phyloP scores from a whole-genome alignment of 2,329 filamentous ascomycete species.

The Fusarium musae region DNA sequence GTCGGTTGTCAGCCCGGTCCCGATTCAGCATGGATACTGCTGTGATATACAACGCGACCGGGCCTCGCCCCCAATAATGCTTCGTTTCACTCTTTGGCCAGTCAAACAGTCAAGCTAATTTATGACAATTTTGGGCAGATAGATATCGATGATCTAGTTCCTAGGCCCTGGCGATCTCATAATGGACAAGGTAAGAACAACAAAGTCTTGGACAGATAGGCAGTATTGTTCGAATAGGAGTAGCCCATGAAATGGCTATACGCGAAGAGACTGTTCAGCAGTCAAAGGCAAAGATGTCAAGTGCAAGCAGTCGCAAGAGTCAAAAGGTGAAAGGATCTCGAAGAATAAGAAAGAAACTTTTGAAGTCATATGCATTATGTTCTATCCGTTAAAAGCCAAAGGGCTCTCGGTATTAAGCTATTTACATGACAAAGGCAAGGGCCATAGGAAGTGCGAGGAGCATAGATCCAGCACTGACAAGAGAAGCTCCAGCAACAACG shows the following conservation, averaged over 20 bases:
- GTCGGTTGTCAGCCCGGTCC: too few species aligned
- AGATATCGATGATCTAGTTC: rapidly evolving
- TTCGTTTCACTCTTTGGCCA: neutral
- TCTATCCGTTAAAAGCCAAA: slow-evolving; percentile 30
- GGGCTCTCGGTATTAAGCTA: slow-evolving; percentile 15
- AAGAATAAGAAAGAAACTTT: neutral
- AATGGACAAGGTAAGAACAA: neutral
- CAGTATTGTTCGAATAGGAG: too few species aligned
- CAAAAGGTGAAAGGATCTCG: neutral
- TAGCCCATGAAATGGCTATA: neutral
- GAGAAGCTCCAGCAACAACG: slow-evolving; percentile 24
- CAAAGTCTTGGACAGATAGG: too few species aligned
- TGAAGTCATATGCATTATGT: slow-evolving; percentile 11
- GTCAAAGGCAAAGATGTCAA: neutral
- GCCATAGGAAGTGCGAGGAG: slow-evolving; percentile 22
- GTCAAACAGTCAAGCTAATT: rapidly evolving
- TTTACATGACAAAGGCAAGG: slow-evolving; percentile 29
- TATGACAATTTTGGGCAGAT: neutral
- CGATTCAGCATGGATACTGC: neutral
- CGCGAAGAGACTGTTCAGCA: neutral
- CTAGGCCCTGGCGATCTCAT: too few species aligned
- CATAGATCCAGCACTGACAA: slow-evolving; percentile 19
- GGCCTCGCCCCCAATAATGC: too few species aligned
- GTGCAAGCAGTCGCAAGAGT: neutral
- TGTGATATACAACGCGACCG: too few species aligned